Evolutionary conservation across 2,329 filamentous ascomycete genomes (phyloP), one percentile per base, ranked within the genome.

Genomic region (Xylaria arbuscula): DNA sequence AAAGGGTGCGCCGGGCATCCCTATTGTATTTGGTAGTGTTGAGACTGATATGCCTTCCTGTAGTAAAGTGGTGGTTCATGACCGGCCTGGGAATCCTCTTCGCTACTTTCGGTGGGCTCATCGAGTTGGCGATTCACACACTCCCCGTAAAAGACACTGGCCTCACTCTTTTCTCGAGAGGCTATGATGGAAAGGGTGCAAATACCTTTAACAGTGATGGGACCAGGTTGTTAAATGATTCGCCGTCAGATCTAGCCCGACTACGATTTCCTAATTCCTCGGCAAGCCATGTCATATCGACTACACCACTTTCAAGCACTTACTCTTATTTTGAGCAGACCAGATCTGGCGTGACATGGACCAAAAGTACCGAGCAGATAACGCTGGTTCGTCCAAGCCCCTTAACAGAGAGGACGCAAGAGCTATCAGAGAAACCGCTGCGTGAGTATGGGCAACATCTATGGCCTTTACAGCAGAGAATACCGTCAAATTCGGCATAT

Each of bases 61-160:
- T 45, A 64, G 62, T 64, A 50, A 57, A 53, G 24, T 64, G 53
- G 62, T 64, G 62, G 62, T 64, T 64, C 42, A 36, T 64, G 32
- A 34, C 53, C 40, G 62, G 62, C 13, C 42, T 64, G 47, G 54
- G 51, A 51, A 38, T 64, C 24, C 62, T 64, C 28, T 64, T 57
- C 19, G 62, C 62, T 5, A 51, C 36, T 45, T 57, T 64, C n/a
- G 62, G 51, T 42, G 62, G 62, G 38, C 62, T 64, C n/a, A 64
- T 64, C 47, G 62, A 64, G 54, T 42, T 64, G 10, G 62, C 62
- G 15, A 64, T 64, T 57, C 62, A 64, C 42, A 64, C 32, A 50
- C 51, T 64, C 19, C 62, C 62, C 34, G 62, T 64, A 24, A 38
- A 64, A 53, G 53, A 64, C 34, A 57, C 42, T 32, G 42, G 42